A percentile compares a stretch with the other conserved stretches of the same genome.
phyloP scores from a whole-genome alignment of 257 asterid genomes.

The Lithospermum erythrorhizon region DNA sequence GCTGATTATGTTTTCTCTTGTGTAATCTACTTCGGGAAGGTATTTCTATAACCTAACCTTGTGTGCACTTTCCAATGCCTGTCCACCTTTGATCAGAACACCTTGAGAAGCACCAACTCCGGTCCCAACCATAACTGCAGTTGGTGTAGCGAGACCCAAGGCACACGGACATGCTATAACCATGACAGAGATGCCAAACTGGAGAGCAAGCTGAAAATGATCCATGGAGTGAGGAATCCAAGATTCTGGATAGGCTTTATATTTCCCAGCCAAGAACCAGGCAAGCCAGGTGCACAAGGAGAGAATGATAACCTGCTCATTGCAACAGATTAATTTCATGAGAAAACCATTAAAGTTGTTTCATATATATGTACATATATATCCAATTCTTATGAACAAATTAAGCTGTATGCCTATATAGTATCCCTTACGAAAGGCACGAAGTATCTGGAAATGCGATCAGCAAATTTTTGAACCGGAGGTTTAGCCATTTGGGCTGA shows the following conservation, averaged over 20 bases:
- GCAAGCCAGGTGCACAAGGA: constrained; percentile 8
- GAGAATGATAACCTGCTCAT: no score
- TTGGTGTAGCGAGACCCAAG: constrained; percentile 43
- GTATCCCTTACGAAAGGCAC: neutral
- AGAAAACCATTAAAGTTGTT: no score
- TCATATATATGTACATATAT: no score
- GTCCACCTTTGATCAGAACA: constrained; percentile 27
- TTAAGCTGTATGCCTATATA: neutral
- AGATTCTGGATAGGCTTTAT: constrained; percentile 19
- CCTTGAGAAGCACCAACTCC: constrained; percentile 38
- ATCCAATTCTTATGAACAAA: neutral
- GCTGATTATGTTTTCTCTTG: no score
- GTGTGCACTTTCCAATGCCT: constrained; percentile 28
- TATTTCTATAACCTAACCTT: constrained; percentile 12
- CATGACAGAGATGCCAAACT: constrained; percentile 36
- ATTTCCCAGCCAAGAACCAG: constrained; percentile 29
- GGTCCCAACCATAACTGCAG: constrained; percentile 43
- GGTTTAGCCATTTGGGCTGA: constrained; percentile 64
- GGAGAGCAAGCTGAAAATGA: constrained; percentile 31
- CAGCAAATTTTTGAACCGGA: constrained; percentile 60
- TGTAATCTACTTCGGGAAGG: no score
- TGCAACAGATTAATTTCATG: no score
- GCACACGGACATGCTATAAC: constrained; percentile 51
- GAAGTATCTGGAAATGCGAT: constrained; percentile 5
- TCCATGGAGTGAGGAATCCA: constrained; percentile 35